Evolutionary conservation across 805 yeast species (phyloP).

Genomic region (Helenozyma rhizophorensis): DNA sequence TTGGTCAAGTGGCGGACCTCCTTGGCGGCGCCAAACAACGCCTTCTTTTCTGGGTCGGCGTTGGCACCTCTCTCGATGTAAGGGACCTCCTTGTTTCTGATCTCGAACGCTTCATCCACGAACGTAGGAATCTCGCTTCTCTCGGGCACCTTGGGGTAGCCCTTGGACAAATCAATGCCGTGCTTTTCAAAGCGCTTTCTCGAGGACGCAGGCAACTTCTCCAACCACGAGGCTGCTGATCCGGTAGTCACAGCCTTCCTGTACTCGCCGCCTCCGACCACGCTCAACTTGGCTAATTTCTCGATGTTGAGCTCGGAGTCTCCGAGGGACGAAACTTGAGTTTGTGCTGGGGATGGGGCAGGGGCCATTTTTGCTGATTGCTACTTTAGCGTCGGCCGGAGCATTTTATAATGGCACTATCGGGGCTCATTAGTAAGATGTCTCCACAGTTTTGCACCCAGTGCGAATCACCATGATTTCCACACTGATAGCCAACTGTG

Average conservation of each 20-base stretch:
- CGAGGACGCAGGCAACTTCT: slow-evolving; percentile 20
- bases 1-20: slow-evolving; percentile 27
- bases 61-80: slow-evolving; percentile 23
- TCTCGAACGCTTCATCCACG: slow-evolving; percentile 21
- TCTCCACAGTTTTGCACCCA: slow-evolving; percentile 12
- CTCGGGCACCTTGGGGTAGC: slow-evolving; percentile 24
- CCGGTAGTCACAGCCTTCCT: slow-evolving; percentile 11
- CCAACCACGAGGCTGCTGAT: slow-evolving; percentile 13
- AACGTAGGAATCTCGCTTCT: slow-evolving; percentile 20
- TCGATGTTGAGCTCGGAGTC: no score
- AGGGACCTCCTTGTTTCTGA: slow-evolving; percentile 21
- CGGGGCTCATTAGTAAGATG: slow-evolving; percentile 1
- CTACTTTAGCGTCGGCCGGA: no score
- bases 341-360: no score
- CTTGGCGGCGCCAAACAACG: slow-evolving; percentile 28
- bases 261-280: slow-evolving; percentile 9
- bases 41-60: slow-evolving; percentile 29
- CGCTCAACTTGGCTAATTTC: slow-evolving; percentile 9
- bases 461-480: no score
- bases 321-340: no score
- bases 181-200: slow-evolving; percentile 20
- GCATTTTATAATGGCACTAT: background rate
- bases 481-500: no score
- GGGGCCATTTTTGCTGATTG: slow-evolving; percentile 1
- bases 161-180: slow-evolving; percentile 23